Evolutionary conservation across 73 alveolate genomes (phyloP).

Genomic region (Halteria grandinella): DNA sequence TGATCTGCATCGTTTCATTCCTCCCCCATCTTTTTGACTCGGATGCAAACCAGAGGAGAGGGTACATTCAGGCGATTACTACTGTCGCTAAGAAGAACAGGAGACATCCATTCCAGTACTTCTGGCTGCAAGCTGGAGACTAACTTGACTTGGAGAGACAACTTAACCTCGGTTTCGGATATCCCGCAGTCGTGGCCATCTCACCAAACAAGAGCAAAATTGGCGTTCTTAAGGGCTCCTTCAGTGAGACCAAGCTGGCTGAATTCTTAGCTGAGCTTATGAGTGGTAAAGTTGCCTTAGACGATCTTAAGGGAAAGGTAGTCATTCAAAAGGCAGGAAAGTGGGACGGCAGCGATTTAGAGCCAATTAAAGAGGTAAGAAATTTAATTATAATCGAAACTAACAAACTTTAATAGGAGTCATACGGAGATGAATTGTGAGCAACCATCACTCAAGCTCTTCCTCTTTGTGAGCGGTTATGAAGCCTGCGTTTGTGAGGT

Average conservation of each 20-base stretch:
- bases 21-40: constrained; percentile 95
- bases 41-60: constrained; percentile 83
- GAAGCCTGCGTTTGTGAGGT: constrained; percentile 66
- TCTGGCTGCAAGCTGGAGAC: constrained; percentile 97
- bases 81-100: constrained; percentile 80
- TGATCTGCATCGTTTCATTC: constrained; percentile 86
- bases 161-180: constrained; percentile 89
- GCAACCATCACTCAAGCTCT: no score
- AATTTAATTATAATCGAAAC: no score
- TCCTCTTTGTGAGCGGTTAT: no score
- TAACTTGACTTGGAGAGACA: constrained; percentile 86
- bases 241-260: constrained; percentile 59
- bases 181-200: constrained; percentile 92
- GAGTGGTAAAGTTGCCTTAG: constrained; percentile 64
- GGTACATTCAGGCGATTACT: constrained; percentile 74
- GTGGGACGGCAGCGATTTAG: constrained; percentile 84
- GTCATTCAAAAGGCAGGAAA: constrained; percentile 63
- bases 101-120: constrained; percentile 85
- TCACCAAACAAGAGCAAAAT: constrained; percentile 66
- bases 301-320: constrained; percentile 51
- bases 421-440: no score
- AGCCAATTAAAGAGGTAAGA: constrained; percentile 57
- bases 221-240: constrained; percentile 74
- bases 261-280: constrained; percentile 58
- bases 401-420: no score